Evolutionary conservation across 768 basidiomycete species (phyloP), one percentile per base, ranked within the genome.

Genomic region (Termitomyces sp.): DNA sequence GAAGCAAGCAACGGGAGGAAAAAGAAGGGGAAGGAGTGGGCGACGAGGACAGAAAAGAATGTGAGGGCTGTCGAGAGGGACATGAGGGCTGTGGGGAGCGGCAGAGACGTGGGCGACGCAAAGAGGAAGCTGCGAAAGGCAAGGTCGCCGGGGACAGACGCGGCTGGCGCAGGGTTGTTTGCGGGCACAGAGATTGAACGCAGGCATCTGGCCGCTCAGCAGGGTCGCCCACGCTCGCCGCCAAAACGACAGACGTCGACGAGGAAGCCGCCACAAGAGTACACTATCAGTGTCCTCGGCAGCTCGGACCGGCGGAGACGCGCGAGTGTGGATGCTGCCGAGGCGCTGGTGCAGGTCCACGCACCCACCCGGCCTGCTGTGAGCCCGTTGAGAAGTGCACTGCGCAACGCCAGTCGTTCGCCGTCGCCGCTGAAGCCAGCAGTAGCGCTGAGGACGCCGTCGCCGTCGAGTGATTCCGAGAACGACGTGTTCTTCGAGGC

Each of bases 391-490:
- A 27, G 27, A 4, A 27, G 27, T 1, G 27, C 27, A 1, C 27
- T 27, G 27, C 2, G 27, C 0, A 27, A 27, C 27, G 27, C 27
- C 3, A 27, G 27, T 1, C 27, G 27, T 27, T 27, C 27, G 27
- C 27, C 27, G 27, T 27, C 27, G 27, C 27, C 27, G 4, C 27
- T 27, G 27, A 27, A 27, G 27, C 27, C 27, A 27, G 27, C 27
- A 27, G 27, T 4, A 27, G 68, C 88, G 0, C 65, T 91, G 34
- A 76, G 81, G 49, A 78, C 79, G 27, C 79, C 82, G 9, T 82
- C 83, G 24, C 83, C 83, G 8, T 86, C 86, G 47, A 89, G 87
- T 61, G 87, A 55, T 5, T 42, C 54, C 5, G 76, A 5, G 1
- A 42, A 78, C 48, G 89, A 89, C 67, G 73, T 69, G 31, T 74